phyloP scores from a whole-genome alignment of 1,139 yeast species.

The Saccharomyces hybrid region DNA sequence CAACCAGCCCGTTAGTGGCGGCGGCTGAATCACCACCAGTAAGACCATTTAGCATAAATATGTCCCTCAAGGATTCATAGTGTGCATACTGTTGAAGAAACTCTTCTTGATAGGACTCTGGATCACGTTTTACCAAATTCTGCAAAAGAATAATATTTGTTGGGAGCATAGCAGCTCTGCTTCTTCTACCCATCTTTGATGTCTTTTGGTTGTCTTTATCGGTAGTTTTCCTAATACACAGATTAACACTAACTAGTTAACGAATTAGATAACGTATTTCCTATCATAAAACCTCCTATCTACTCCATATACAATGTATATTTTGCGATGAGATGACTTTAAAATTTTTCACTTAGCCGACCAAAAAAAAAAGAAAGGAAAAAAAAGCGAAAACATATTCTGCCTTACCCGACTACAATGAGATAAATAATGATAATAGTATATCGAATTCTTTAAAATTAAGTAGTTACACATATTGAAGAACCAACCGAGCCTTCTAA shows the following conservation, averaged over 20 bases:
- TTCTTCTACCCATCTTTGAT: conserved; percentile 65
- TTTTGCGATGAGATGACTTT: too few relatives aligned
- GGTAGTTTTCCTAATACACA: too few relatives aligned
- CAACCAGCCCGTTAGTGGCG: conserved; percentile 11
- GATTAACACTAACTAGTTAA: too few relatives aligned
- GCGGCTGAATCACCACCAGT: conserved; percentile 11
- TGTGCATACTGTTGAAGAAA: conserved; percentile 87
- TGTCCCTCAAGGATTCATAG: conserved; percentile 82
- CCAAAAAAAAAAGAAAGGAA: neutral
- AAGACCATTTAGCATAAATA: conserved; percentile 45
- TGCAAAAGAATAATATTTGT: conserved; percentile 85
- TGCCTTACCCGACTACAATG: neutral
- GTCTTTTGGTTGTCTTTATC: too few relatives aligned
- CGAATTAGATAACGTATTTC: too few relatives aligned
- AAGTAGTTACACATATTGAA: neutral
- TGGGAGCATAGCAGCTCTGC: conserved; percentile 88
- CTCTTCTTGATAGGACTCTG: conserved; percentile 88
- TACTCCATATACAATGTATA: too few relatives aligned
- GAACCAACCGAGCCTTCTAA: neutral
- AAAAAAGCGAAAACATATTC: neutral
- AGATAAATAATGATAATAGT: neutral
- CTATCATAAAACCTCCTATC: too few relatives aligned
- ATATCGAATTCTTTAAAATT: too few relatives aligned
- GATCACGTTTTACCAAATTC: conserved; percentile 88
- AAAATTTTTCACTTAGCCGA: conserved; percentile 1